phyloP scores from a whole-genome alignment of 331 rosid species.

The Arachis monticola region DNA sequence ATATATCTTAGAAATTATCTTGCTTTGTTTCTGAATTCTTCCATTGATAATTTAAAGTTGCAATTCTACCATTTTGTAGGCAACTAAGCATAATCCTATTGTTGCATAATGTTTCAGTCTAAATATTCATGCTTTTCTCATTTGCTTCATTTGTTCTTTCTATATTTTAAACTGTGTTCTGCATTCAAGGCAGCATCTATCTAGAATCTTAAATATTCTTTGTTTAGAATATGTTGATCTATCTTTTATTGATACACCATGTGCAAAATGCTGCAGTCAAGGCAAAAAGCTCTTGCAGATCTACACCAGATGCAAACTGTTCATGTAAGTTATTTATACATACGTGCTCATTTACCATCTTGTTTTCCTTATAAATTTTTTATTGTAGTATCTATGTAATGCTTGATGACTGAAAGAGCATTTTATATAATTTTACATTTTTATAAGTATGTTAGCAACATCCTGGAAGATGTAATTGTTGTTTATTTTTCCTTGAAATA shows the following conservation, averaged over 20 bases:
- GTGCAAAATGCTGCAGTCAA: conserved; percentile 49
- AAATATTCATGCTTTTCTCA: conserved; percentile 5
- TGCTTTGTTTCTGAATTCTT: conserved; percentile 22
- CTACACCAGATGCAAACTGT: conserved; percentile 61
- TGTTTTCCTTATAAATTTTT: background rate
- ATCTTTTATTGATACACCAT: conserved; percentile 21
- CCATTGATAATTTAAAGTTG: conserved; percentile 7
- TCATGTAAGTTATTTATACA: conserved; percentile 48
- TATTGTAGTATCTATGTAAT: background rate
- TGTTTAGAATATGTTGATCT: background rate
- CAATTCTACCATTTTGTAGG: conserved; percentile 5
- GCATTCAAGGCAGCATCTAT: background rate
- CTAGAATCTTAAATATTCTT: no score
- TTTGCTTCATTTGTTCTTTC: conserved; percentile 15
- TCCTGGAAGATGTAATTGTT: background rate
- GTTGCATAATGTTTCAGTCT: background rate
- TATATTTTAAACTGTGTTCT: conserved; percentile 26
- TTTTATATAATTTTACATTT: conserved; percentile 13
- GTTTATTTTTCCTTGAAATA: conserved; percentile 10
- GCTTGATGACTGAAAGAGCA: conserved; percentile 14
- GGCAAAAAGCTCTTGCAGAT: conserved; percentile 70
- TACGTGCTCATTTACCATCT: conserved; percentile 8
- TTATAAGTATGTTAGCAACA: conserved; percentile 14
- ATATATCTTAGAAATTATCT: conserved; percentile 4
- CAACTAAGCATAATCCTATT: conserved; percentile 16